A percentile compares a stretch with the other conserved stretches of the same genome.
phyloP scores from a whole-genome alignment of 257 asterid species.

The Datura wrightii region DNA sequence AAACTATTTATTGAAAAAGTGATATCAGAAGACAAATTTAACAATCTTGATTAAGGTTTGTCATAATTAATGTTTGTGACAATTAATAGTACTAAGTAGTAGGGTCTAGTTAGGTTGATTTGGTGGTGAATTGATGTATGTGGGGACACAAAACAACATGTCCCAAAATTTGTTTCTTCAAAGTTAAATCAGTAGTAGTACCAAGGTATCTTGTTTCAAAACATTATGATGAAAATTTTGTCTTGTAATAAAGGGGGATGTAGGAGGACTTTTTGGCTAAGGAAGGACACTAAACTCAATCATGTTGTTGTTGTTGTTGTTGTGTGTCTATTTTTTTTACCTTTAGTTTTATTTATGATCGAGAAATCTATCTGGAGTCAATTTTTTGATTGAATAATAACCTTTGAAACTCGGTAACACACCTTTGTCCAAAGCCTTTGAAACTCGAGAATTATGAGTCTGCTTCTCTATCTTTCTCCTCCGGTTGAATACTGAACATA shows the following conservation, averaged over 20 bases:
- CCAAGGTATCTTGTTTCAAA: constrained; percentile 14
- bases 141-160: background rate
- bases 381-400: background rate
- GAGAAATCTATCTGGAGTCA: background rate
- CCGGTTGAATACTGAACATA: too few species aligned
- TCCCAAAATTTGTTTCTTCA: constrained; percentile 1
- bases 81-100: constrained; percentile 20
- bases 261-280: background rate
- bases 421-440: too few species aligned
- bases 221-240: background rate
- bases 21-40: constrained; percentile 24
- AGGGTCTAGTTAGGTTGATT: constrained; percentile 25
- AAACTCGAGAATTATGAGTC: too few species aligned
- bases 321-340: background rate
- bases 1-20: background rate
- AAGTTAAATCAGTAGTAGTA: background rate
- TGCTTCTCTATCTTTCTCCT: too few species aligned
- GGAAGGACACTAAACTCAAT: constrained; percentile 22
- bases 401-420: too few species aligned
- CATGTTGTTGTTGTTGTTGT: too few species aligned
- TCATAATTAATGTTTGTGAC: background rate
- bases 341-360: background rate
- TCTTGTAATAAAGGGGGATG: constrained; percentile 9
- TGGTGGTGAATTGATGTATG: constrained; percentile 22
- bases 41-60: background rate